Base-by-base conservation (phyloP, 2,329 filamentous ascomycete species). In the Didymella exigua region DNA sequence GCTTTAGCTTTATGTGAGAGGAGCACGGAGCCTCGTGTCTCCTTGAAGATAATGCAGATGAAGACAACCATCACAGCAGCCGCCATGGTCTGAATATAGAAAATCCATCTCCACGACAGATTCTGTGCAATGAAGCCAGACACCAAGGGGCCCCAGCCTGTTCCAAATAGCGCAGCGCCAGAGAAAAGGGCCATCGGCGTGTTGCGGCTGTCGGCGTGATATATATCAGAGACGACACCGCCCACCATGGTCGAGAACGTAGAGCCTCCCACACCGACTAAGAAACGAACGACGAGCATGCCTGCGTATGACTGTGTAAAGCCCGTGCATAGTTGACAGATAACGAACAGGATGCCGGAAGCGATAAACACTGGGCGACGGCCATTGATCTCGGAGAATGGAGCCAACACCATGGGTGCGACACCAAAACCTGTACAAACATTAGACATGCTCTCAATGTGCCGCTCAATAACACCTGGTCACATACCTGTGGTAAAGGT, bases 151-250 rank as follows among this genome's bases (percentile, higher is more conserved):
- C 92, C 93, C 0, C 89, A 77, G 0, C 91, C 91, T 0, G 91
- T 96, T 0, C 91, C 93, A 9, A 89, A 81, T 0, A 97, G 78
- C 0, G 91, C 92, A 3, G 82, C 80, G 0, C 89, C 90, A n/a
- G 89, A 89, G 73, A 96, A 97, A 0, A 96, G 71, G 0, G 91
- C 88, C 93, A 97, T 96, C 0, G 93, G 90, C 0, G 89, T 91
- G 66, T 97, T 96, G 29, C 93, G 82, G 38, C 90, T 87, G 55
- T 89, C 78, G 9, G 90, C 86, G 42, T 88, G 84, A 77, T 92
- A 96, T 54, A 96, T 84, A 68, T 97, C 93, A 45, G 89, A 89
- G 34, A 97, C 88, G 4, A 97, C 89, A 3, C 93, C 93, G n/a
- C 93, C 93, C 0, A 96, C 89, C 82, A 96, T 93, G 19, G 91